Percentiles rank a stretch among this genome's conserved stretches.
phyloP scores from a whole-genome alignment of 768 basidiomycete species.

The Lepiota brunneoincarnata region DNA sequence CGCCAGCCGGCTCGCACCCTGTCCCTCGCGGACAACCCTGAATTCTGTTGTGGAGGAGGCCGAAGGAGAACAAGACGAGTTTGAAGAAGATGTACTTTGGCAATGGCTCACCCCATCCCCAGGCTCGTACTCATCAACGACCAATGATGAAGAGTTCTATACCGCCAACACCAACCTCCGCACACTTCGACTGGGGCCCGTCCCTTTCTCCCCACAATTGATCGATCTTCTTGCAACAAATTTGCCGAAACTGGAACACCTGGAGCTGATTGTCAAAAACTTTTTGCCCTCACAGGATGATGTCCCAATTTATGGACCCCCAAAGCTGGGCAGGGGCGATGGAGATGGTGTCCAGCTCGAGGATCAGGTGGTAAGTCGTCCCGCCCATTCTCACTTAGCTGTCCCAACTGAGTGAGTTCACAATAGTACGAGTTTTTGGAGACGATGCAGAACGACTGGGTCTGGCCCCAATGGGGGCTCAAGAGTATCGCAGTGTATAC shows the following conservation, averaged over 20 bases:
- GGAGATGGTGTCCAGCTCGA: constrained; percentile 6
- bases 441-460: constrained; percentile 10
- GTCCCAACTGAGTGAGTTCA: not conserved
- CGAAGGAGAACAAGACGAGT: not conserved
- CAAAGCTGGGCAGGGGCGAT: not conserved
- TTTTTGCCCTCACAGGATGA: constrained; percentile 27
- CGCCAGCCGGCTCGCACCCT: not conserved
- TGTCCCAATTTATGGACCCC: constrained; percentile 3
- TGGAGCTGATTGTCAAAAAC: constrained; percentile 38
- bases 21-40: too few species aligned
- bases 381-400: not conserved
- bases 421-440: constrained; percentile 9
- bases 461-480: constrained; percentile 7
- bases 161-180: constrained; percentile 18
- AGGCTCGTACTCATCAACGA: not conserved
- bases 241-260: constrained; percentile 29
- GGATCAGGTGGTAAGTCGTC: constrained; percentile 6
- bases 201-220: constrained; percentile 39
- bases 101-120: constrained; percentile 7
- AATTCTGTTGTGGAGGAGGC: not conserved
- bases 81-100: not conserved
- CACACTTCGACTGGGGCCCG: constrained; percentile 35
- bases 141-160: not conserved
- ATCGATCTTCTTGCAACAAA: constrained; percentile 37
- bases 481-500: constrained; percentile 4